These are phyloP conservation scores for Phytophthora crassamura DNA, from an alignment of 352 stramenopile genomes.

Conservation along the genomic window DNA sequence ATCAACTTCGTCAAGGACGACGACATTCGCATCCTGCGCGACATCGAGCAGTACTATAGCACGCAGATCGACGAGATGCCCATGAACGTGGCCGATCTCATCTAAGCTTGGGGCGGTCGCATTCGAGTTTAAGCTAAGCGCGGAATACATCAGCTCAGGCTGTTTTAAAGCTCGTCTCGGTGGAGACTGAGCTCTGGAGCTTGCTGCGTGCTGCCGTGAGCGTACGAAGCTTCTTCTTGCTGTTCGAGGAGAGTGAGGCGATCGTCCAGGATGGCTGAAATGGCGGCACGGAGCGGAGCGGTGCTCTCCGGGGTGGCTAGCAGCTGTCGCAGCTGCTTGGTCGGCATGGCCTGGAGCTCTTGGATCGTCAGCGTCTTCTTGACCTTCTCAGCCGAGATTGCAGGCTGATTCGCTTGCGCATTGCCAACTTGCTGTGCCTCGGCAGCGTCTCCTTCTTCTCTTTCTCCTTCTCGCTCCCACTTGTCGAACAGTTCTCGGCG, in stretches of 20 bases:
- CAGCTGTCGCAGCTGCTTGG: conserved; percentile 59
- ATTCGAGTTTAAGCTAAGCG: conserved; percentile 60
- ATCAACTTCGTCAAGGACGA: conserved; percentile 99
- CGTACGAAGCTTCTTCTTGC: conserved; percentile 23
- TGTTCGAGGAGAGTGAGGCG: conserved; percentile 50
- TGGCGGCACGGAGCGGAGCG: conserved; percentile 42
- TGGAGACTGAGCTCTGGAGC: conserved; percentile 11
- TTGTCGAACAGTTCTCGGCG: conserved; percentile 54
- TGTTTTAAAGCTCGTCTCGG: conserved; percentile 37
- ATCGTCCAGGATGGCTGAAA: conserved; percentile 57
- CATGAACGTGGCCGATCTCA: conserved; percentile 98
- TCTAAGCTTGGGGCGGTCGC: conserved; percentile 76
- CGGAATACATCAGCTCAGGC: conserved; percentile 59
- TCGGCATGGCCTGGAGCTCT: conserved; percentile 53
- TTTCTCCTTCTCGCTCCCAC: conserved; percentile 43
- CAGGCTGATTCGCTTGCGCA: not conserved
- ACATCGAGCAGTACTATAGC: conserved; percentile 99
- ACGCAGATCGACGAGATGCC: conserved; percentile 99
- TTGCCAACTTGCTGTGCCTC: not conserved
- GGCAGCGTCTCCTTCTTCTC: not conserved
- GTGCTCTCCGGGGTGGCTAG: conserved; percentile 41
- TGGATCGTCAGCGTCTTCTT: conserved; percentile 55
- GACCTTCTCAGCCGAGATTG: conserved; percentile 7
- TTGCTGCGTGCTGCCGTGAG: not conserved
- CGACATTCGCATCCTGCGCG: conserved; percentile 95